Conservation (phyloP, 257 asterid genomes). For the Solanum raphanifolium region DNA sequence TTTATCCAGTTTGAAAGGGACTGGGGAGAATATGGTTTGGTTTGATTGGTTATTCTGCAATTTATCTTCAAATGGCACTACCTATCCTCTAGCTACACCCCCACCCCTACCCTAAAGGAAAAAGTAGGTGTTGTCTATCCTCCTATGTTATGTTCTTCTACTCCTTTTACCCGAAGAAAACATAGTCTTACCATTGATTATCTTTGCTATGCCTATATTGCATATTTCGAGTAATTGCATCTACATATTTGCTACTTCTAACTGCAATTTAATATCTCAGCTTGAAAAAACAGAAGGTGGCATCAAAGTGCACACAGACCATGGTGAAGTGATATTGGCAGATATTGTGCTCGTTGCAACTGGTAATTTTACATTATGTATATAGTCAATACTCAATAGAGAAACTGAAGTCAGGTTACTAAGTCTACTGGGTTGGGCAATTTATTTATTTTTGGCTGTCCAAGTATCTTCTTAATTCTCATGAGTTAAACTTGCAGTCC, state of each 20-base stretch:
- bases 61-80: not conserved
- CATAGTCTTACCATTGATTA: not conserved
- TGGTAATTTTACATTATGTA: conserved; percentile 37
- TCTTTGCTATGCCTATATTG: not conserved
- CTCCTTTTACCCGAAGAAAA: not conserved
- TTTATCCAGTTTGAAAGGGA: not conserved
- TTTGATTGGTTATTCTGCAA: not conserved
- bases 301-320: conserved; percentile 67
- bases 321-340: conserved; percentile 74
- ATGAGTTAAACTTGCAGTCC: not conserved
- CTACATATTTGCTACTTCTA: not conserved
- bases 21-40: not conserved
- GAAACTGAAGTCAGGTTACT: not conserved
- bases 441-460: not conserved
- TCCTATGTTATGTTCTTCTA: not conserved
- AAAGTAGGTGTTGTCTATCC: not conserved
- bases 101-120: not conserved
- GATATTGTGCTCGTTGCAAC: conserved; percentile 98
- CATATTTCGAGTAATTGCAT: not conserved
- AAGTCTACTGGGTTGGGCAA: not conserved
- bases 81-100: not conserved
- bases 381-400: not conserved
- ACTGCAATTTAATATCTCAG: conserved; percentile 26
- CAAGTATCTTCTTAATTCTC: not conserved
- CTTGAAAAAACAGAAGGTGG: conserved; percentile 70